Evolutionary conservation across 805 yeast species (phyloP), one percentile per base, ranked within the genome.

Genomic region (Candida gorgasii): DNA sequence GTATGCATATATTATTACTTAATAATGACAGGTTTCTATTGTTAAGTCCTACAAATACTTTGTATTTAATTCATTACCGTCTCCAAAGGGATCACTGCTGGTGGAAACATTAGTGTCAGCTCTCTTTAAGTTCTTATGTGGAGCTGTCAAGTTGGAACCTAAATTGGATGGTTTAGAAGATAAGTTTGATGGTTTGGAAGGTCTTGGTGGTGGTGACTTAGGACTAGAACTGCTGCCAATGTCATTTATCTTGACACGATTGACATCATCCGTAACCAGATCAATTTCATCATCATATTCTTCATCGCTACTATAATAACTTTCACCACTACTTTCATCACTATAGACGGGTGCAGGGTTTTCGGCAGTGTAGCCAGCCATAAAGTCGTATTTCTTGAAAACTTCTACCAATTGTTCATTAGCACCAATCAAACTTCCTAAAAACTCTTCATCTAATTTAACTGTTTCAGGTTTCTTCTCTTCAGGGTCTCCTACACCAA

Each of bases 361-460:
- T 48, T 51, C 81, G 3, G 42, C 60, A 4, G 64, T 54, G 45
- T 62, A 65, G 1, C 75, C 76, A 61, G 67, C 69, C 61, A 61
- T 55, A 36, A 75, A 73, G 45, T 90, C 96, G 59, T 80, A 90
- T 40, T 70, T 64, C 52, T 80, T 79, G 53, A 93, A 73, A 0
- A 89, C 84, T 3, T 69, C 68, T 5, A 93, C 95, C 47, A 93
- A 74, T 59, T 88, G 90, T 54, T 93, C 99, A 59, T 93, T 93
- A 34, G 97, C 95, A 52, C 80, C 84, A 44, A 93, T 79, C 48
- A 93, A 73, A 33, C 88, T 76, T n/a, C 97, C 98, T 48, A 93
- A 65, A 47, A 81, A 85, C 55, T 88, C 96, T 49, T 90, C 97
- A 45, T 81, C 82, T 57, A 69, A 53, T 1, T 59, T 61, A 13